Percentiles rank a stretch among this genome's conserved stretches.
phyloP scores from a whole-genome alignment of 495 filamentous ascomycete species.

The Penicillium bialowiezense region DNA sequence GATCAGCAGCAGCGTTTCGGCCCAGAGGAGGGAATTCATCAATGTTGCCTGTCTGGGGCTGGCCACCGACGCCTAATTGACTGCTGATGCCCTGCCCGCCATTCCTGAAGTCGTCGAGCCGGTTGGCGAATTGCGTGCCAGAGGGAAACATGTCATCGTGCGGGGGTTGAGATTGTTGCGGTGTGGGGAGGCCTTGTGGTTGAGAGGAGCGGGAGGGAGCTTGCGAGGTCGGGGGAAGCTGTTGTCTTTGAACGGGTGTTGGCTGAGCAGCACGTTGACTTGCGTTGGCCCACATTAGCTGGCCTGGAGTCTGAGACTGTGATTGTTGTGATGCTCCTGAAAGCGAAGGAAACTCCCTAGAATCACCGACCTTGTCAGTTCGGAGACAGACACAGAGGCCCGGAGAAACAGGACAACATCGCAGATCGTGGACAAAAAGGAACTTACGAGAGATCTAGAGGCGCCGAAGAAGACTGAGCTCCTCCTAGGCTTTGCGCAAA shows the following conservation, averaged over 20 bases:
- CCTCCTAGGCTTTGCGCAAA: constrained; percentile 81
- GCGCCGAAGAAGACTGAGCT: constrained; percentile 69
- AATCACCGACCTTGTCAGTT: constrained; percentile 16
- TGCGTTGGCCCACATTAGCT: constrained; percentile 67
- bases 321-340: constrained; percentile 68
- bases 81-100: constrained; percentile 60
- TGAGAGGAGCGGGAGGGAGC: constrained; percentile 46
- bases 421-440: constrained; percentile 3
- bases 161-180: constrained; percentile 58
- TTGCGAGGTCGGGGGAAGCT: constrained; percentile 52
- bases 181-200: constrained; percentile 50
- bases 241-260: constrained; percentile 64
- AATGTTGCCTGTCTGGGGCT: constrained; percentile 65
- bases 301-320: constrained; percentile 53
- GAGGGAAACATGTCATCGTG: constrained; percentile 55
- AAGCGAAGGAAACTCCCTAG: constrained; percentile 80
- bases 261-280: constrained; percentile 56
- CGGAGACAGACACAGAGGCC: constrained; percentile 3
- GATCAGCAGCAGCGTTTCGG: constrained; percentile 66
- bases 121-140: constrained; percentile 51
- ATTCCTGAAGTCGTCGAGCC: constrained; percentile 56
- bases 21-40: constrained; percentile 86
- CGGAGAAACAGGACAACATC: constrained; percentile 2
- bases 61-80: constrained; percentile 50
- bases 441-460: constrained; percentile 81